Evolutionary conservation across 2,329 filamentous ascomycete species (phyloP).

Genomic region (Pseudopithomyces chartarum): DNA sequence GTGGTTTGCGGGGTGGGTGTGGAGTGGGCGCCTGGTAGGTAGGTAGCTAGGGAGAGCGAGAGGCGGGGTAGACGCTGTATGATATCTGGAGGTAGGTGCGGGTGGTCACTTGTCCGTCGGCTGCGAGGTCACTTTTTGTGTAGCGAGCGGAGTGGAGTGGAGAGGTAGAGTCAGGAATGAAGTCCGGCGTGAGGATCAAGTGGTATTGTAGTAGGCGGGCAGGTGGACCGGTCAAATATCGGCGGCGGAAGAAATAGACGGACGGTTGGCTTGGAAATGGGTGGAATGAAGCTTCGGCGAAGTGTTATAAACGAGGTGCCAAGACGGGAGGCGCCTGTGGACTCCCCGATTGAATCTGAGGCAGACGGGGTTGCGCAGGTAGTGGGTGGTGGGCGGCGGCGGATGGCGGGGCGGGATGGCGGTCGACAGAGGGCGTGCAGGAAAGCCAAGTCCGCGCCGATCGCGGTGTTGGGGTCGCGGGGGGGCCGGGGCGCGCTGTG

Average conservation of each 20-base stretch:
- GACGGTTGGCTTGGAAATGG: not conserved
- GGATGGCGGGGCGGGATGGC: not conserved
- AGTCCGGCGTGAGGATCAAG: not conserved
- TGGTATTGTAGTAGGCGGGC: not conserved
- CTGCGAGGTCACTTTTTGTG: constrained; percentile 1
- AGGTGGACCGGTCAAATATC: constrained; percentile 3
- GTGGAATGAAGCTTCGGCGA: constrained; percentile 4
- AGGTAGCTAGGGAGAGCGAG: too few species aligned
- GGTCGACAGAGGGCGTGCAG: not conserved
- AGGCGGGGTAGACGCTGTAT: constrained; percentile 1
- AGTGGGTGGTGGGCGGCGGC: not conserved
- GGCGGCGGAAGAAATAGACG: not conserved
- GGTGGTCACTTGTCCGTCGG: not conserved
- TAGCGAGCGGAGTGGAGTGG: not conserved
- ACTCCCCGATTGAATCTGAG: not conserved
- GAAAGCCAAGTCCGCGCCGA: constrained; percentile 1
- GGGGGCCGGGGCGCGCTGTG: not conserved
- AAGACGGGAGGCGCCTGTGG: not conserved
- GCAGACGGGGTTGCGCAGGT: not conserved
- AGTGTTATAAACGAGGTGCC: constrained; percentile 3
- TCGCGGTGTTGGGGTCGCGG: not conserved
- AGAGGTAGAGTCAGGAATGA: not conserved
- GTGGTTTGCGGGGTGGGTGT: not conserved
- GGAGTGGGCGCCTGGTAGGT: not conserved
- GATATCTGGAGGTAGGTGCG: not conserved